These are phyloP conservation scores for Wilhelminamyces savonicus DNA, from an alignment of 805 yeast genomes.

Conservation along the genomic window DNA sequence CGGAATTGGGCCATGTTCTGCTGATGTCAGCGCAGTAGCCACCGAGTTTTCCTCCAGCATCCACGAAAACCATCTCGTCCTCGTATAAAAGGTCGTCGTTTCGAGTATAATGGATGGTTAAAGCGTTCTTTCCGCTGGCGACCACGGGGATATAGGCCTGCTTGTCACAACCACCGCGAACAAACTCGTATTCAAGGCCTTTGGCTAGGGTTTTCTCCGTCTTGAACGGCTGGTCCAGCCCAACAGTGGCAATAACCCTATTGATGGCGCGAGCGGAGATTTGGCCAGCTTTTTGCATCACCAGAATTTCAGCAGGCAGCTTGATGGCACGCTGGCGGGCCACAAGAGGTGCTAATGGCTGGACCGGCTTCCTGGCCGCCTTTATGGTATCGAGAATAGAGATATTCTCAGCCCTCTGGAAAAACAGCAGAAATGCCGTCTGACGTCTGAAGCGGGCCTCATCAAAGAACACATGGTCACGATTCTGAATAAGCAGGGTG, in stretches of 20 bases:
- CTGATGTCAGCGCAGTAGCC: constrained; percentile 96
- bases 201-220: constrained; percentile 78
- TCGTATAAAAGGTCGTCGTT: constrained; percentile 76
- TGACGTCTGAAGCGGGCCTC: constrained; percentile 12
- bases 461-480: constrained; percentile 54
- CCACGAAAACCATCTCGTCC: constrained; percentile 84
- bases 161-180: constrained; percentile 82
- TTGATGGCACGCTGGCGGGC: constrained; percentile 60
- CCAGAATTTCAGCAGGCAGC: constrained; percentile 65
- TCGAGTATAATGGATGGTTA: constrained; percentile 89
- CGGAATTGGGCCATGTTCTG: constrained; percentile 89
- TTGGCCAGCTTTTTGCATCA: constrained; percentile 78
- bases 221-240: constrained; percentile 38
- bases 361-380: constrained; percentile 29
- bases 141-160: constrained; percentile 94
- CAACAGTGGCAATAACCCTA: constrained; percentile 63
- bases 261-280: constrained; percentile 82
- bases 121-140: constrained; percentile 86
- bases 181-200: constrained; percentile 74
- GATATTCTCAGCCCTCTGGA: constrained; percentile 13
- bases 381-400: constrained; percentile 15
- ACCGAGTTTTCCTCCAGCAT: constrained; percentile 91
- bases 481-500: constrained; percentile 40
- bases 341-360: constrained; percentile 37
- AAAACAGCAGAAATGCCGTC: constrained; percentile 10